phyloP scores from a whole-genome alignment of 148 eudicot genomes.

The Persicaria maculosa region DNA sequence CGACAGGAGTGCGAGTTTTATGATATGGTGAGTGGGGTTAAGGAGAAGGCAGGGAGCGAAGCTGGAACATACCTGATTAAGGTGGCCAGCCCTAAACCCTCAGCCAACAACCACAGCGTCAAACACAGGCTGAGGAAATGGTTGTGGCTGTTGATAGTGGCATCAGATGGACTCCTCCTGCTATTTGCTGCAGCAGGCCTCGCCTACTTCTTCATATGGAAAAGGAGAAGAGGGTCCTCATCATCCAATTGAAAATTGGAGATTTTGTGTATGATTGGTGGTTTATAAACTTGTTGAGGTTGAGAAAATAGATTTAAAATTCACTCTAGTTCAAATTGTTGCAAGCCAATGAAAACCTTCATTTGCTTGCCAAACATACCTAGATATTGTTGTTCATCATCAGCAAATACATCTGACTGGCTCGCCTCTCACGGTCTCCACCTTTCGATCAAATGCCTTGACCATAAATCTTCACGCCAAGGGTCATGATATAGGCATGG shows the following conservation, averaged over 20 bases:
- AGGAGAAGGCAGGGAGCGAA: constrained; percentile 41
- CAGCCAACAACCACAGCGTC: constrained; percentile 16
- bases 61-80: constrained; percentile 56
- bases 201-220: constrained; percentile 55
- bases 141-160: constrained; percentile 55
- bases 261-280: too few relatives aligned
- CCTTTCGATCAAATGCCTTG: too few relatives aligned
- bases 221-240: constrained; percentile 35
- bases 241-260: background rate
- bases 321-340: too few relatives aligned
- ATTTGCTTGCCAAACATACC: too few relatives aligned
- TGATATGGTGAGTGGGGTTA: constrained; percentile 54
- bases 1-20: constrained; percentile 45
- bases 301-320: too few relatives aligned
- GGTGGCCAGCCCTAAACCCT: constrained; percentile 37
- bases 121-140: constrained; percentile 56
- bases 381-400: too few relatives aligned
- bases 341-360: too few relatives aligned
- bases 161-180: constrained; percentile 59
- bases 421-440: too few relatives aligned
- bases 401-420: too few relatives aligned
- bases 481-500: too few relatives aligned
- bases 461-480: too few relatives aligned
- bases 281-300: too few relatives aligned
- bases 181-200: constrained; percentile 50